Base-by-base conservation (phyloP, 345 rosid genomes). In the Aethionema arabicum region DNA sequence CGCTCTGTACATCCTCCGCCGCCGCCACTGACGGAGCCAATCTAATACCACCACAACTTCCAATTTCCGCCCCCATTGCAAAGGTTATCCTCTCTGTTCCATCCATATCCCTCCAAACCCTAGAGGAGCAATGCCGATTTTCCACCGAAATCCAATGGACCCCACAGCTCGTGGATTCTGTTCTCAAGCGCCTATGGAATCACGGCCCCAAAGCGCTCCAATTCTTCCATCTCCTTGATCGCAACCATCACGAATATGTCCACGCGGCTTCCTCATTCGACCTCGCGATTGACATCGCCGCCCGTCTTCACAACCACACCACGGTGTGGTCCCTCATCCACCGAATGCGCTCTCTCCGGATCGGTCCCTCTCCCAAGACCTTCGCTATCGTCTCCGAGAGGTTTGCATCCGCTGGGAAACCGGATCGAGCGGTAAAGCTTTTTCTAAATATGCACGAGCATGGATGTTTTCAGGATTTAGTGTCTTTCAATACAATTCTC, bases 401-500 rank as follows among this genome's bases (percentile, higher is more conserved):
- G 78, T 87, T 78, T 29, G 83, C 75, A 2, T 72, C 93, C 13
- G 52, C 87, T 0, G 87, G 93, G 4, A 86, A 89, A 59, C 90
- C 93, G 10, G 92, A 80, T 54, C 82, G 79, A 59, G 95, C 95
- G 4, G 74, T 92, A 2, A 78, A 72, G 48, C 53, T 86, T 14
- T 92, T 92, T 79, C 75, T 89, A 68, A 79, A 87, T 15, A 92
- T 92, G 93, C 95, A 87, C 67, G 73, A 86, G 14, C 86, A 80
- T 59, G 96, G 98, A 0, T 85, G 93, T 52, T 64, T 74, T 2
- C 96, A 83, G 73, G 92, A 82, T 76, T 73, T 86, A 63, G 75
- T 60, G 49, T 86, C 91, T 3, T 92, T 92, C 72, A 92, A 89
- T 72, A 83, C 93, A 7, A 74, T 89, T 64, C 91, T 92, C 43